Evolutionary conservation across 345 rosid species (phyloP).

Genomic region (Nasturtium officinale): DNA sequence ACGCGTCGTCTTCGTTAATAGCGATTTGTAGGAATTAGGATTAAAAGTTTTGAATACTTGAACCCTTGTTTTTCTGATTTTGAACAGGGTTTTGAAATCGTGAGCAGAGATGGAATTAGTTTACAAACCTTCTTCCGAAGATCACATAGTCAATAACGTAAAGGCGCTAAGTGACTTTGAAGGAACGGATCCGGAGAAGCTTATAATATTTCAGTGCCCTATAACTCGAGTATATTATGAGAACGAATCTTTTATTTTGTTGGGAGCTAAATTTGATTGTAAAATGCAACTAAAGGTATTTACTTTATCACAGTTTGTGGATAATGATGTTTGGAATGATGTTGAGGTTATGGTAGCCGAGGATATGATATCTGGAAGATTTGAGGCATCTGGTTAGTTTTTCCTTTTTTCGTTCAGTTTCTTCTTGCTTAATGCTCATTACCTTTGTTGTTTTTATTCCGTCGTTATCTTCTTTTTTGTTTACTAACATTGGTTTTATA

Average conservation of each 20-base stretch:
- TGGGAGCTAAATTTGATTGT: neutral
- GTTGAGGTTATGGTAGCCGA: slow-evolving; percentile 49
- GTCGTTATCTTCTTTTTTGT: no score
- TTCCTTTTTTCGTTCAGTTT: no score
- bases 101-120: slow-evolving; percentile 28
- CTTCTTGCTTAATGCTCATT: no score
- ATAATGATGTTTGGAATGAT: slow-evolving; percentile 57
- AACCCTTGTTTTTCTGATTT: neutral
- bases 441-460: neutral
- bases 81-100: slow-evolving; percentile 12
- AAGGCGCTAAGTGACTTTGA: slow-evolving; percentile 51
- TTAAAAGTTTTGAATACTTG: no score
- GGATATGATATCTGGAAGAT: slow-evolving; percentile 59
- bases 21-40: neutral
- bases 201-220: slow-evolving; percentile 90
- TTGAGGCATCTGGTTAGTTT: no score
- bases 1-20: no score
- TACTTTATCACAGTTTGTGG: slow-evolving; percentile 53
- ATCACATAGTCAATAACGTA: slow-evolving; percentile 45
- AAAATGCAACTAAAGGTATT: neutral
- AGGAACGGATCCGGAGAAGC: slow-evolving; percentile 52
- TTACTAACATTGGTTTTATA: neutral
- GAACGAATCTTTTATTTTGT: neutral
- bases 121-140: slow-evolving; percentile 54
- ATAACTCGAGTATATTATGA: slow-evolving; percentile 47